A percentile compares a stretch with the other conserved stretches of the same genome.
Conservation (phyloP, 2,329 filamentous ascomycete species). For the Paramyrothecium roridum region DNA sequence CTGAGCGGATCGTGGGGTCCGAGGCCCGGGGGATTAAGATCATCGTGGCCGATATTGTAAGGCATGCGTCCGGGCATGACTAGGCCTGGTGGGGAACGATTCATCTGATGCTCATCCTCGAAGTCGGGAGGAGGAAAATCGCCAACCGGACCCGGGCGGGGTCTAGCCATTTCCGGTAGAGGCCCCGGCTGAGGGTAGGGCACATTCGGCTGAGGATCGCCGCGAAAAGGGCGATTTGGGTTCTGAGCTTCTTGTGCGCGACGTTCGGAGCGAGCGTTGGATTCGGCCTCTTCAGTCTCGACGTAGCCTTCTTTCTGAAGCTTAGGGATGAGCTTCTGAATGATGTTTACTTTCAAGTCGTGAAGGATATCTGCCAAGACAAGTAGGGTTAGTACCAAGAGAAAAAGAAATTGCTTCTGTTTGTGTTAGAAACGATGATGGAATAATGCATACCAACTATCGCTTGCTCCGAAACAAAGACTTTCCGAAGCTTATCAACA, state of each 20-base stretch:
- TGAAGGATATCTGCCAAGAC: conserved; percentile 55
- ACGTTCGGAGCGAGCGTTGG: conserved; percentile 35
- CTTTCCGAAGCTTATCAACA: conserved; percentile 45
- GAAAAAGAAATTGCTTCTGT: no score
- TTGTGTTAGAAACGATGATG: no score
- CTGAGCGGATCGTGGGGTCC: conserved; percentile 82
- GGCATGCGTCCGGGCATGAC: conserved; percentile 48
- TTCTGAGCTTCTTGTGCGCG: conserved; percentile 37
- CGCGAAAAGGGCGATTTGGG: conserved; percentile 28
- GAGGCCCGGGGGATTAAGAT: conserved; percentile 82
- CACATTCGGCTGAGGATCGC: conserved; percentile 55
- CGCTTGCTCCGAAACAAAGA: conserved; percentile 72
- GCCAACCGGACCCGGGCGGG: conserved; percentile 59
- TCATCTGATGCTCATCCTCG: conserved; percentile 87
- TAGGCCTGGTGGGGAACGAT: conserved; percentile 48
- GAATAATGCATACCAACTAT: conserved; percentile 43
- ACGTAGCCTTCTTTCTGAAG: conserved; percentile 78
- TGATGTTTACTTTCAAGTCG: conserved; percentile 72
- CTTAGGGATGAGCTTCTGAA: conserved; percentile 79
- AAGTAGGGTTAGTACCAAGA: background rate
- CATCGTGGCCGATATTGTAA: conserved; percentile 75
- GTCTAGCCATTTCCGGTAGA: conserved; percentile 55
- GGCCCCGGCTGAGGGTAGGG: conserved; percentile 66
- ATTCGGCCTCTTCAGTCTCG: conserved; percentile 47
- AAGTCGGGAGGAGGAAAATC: conserved; percentile 87